phyloP scores from a whole-genome alignment of 1,284 basidiomycete genomes.

The Trichosporon sp. region DNA sequence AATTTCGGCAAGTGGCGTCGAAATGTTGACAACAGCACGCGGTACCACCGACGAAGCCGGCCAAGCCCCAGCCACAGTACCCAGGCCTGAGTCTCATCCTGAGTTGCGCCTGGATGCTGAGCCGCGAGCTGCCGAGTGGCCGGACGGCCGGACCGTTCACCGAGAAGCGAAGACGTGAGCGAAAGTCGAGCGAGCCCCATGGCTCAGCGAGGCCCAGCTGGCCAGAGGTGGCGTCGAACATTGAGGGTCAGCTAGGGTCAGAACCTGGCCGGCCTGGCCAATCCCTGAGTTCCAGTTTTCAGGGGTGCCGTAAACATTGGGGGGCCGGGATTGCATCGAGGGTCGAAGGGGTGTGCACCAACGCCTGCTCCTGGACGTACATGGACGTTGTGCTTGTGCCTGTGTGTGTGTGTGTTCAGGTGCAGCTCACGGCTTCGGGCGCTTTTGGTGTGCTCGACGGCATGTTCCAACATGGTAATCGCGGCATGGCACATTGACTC shows the following conservation, averaged over 20 bases:
- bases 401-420: neutral
- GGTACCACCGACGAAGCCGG: no score
- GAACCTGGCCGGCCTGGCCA: no score
- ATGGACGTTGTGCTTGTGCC: neutral
- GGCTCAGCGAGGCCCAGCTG: neutral
- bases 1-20: neutral
- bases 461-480: no score
- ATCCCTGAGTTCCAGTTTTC: conserved; percentile 19
- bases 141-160: conserved; percentile 1
- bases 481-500: neutral
- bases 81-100: no score
- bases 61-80: no score
- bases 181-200: no score
- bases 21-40: no score
- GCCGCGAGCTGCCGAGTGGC: no score
- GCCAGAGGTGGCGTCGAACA: neutral
- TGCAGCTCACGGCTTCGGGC: neutral
- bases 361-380: neutral
- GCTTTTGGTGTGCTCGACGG: neutral
- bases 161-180: neutral
- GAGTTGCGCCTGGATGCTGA: no score
- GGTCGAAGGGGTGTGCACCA: neutral
- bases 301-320: conserved; percentile 14
- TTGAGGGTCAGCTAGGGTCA: neutral
- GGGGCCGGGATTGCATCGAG: neutral